Conservation (phyloP, 208 protist species). For the Wallacemonas sp. region DNA sequence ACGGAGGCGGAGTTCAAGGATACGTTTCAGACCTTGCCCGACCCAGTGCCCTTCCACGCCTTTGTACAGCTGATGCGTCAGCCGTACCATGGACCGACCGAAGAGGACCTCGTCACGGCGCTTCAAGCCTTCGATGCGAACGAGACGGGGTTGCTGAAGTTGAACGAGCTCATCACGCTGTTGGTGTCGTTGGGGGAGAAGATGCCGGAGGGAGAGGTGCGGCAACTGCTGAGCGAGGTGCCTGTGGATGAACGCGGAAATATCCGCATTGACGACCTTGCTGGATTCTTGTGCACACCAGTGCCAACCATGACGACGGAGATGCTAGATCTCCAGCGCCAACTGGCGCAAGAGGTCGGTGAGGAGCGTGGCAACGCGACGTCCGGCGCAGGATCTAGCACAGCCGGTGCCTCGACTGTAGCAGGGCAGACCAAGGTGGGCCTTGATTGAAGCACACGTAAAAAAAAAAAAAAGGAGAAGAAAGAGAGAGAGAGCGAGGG, state of each 20-base stretch:
- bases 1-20: slow-evolving; percentile 90
- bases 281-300: slow-evolving; percentile 80
- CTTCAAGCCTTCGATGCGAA: slow-evolving; percentile 82
- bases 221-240: slow-evolving; percentile 81
- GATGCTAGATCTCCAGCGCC: slow-evolving; percentile 83
- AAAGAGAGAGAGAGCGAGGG: background rate
- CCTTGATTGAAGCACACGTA: slow-evolving; percentile 2
- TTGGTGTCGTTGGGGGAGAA: slow-evolving; percentile 88
- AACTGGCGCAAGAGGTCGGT: slow-evolving; percentile 42
- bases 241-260: slow-evolving; percentile 69
- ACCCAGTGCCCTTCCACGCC: slow-evolving; percentile 56
- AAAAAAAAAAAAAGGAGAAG: background rate
- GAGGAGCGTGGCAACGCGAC: background rate
- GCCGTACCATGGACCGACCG: slow-evolving; percentile 85
- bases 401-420: background rate
- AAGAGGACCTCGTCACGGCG: slow-evolving; percentile 83
- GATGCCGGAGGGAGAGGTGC: slow-evolving; percentile 85
- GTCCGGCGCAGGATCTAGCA: too few relatives aligned
- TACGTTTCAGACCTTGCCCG: slow-evolving; percentile 53
- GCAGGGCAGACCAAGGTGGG: slow-evolving; percentile 2
- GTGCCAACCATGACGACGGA: slow-evolving; percentile 85
- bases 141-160: slow-evolving; percentile 65
- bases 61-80: slow-evolving; percentile 87
- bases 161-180: slow-evolving; percentile 82
- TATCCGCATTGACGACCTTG: slow-evolving; percentile 81